Evolutionary conservation across 2,329 filamentous ascomycete genomes (phyloP).

Genomic region (Fusarium sp.): DNA sequence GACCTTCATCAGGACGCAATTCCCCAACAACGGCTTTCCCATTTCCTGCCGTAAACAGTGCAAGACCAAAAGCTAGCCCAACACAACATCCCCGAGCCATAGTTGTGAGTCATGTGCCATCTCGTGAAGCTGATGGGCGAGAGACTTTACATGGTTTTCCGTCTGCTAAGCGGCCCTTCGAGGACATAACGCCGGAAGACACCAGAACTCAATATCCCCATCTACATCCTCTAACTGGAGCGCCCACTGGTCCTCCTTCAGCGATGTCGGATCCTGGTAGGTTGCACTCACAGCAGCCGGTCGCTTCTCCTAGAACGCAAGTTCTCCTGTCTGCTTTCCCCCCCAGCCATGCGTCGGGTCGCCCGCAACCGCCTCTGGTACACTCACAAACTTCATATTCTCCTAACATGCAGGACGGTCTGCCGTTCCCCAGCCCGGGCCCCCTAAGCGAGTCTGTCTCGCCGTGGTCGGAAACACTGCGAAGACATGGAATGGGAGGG

Average conservation of each 20-base stretch:
- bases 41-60: conserved; percentile 46
- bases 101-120: conserved; percentile 44
- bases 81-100: conserved; percentile 45
- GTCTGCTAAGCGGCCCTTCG: conserved; percentile 50
- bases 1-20: conserved; percentile 48
- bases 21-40: conserved; percentile 49
- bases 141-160: conserved; percentile 37
- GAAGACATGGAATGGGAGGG: conserved; percentile 45
- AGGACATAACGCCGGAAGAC: conserved; percentile 45
- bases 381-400: conserved; percentile 36
- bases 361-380: conserved; percentile 27
- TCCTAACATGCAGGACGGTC: conserved; percentile 35
- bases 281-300: conserved; percentile 52
- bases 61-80: conserved; percentile 49
- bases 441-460: conserved; percentile 41
- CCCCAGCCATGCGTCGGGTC: conserved; percentile 35
- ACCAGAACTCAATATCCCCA: conserved; percentile 41
- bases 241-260: conserved; percentile 37
- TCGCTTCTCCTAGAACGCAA: conserved; percentile 40
- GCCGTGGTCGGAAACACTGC: conserved; percentile 50
- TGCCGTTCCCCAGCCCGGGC: conserved; percentile 36
- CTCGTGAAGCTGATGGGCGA: conserved; percentile 43
- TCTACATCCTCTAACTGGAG: conserved; percentile 41
- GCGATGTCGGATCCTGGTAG: conserved; percentile 46
- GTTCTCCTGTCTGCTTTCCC: conserved; percentile 40